Evolutionary conservation across 805 yeast species (phyloP).

Genomic region (Danielia reshetovae): DNA sequence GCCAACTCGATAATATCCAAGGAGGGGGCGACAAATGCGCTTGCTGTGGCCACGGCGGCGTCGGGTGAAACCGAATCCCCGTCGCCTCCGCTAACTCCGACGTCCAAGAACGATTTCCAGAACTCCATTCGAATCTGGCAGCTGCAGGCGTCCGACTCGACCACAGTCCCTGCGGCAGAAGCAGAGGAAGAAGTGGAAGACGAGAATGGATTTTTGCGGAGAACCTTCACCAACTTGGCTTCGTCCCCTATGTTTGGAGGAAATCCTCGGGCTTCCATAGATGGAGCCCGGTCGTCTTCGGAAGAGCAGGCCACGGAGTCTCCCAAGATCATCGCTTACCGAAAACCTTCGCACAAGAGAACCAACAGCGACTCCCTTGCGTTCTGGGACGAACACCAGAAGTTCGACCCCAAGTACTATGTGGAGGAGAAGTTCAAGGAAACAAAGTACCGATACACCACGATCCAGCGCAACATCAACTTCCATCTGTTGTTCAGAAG

Average conservation of each 20-base stretch:
- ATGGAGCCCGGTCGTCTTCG: not conserved
- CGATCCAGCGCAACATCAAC: conserved; percentile 50
- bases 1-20: conserved; percentile 37
- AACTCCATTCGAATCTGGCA: conserved; percentile 16
- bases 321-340: conserved; percentile 37
- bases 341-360: conserved; percentile 31
- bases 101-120: conserved; percentile 8
- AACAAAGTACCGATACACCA: conserved; percentile 62
- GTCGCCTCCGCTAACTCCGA: conserved; percentile 12
- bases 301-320: conserved; percentile 13
- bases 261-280: too few species aligned
- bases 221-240: conserved; percentile 4
- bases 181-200: not conserved
- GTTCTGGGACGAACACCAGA: conserved; percentile 4
- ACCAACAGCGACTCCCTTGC: conserved; percentile 22
- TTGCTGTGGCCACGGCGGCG: conserved; percentile 2
- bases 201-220: conserved; percentile 1
- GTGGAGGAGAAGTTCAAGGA: conserved; percentile 55
- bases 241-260: conserved; percentile 5
- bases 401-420: conserved; percentile 44
- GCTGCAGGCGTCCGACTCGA: conserved; percentile 8
- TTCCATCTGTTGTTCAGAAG: conserved; percentile 73
- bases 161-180: not conserved
- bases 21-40: conserved; percentile 14
- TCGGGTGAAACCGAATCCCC: conserved; percentile 1